Percentiles rank a stretch among this genome's conserved stretches.
phyloP scores from a whole-genome alignment of 169 alveolate species.

The Eimeria acervulina region DNA sequence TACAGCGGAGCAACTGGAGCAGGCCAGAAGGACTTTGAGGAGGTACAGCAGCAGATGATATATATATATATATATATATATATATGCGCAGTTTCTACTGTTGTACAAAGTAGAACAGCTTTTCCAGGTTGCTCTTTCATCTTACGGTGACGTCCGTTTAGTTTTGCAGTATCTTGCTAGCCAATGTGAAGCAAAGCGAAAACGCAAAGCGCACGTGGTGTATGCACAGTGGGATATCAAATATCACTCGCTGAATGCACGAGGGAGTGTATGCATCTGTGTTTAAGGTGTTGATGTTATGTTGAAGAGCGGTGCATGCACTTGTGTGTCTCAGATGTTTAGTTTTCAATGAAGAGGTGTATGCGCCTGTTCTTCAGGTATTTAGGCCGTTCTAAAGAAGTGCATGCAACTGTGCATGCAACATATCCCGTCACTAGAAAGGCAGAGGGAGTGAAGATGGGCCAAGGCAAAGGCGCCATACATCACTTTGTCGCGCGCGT shows the following conservation, averaged over 20 bases:
- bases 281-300: conserved; percentile 26
- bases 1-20: conserved; percentile 83
- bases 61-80: not conserved
- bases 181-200: too few relatives aligned
- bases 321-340: conserved; percentile 21
- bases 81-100: too few relatives aligned
- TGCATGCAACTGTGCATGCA: conserved; percentile 75
- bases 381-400: conserved; percentile 75
- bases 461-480: conserved; percentile 83
- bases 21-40: conserved; percentile 76
- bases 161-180: too few relatives aligned
- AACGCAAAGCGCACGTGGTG: too few relatives aligned
- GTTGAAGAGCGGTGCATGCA: conserved; percentile 53
- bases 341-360: not conserved
- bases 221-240: too few relatives aligned
- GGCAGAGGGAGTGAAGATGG: conserved; percentile 83
- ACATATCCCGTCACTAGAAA: conserved; percentile 82
- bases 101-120: too few relatives aligned
- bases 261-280: not conserved
- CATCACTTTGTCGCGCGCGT: conserved; percentile 82
- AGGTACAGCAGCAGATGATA: not conserved
- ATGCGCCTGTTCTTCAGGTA: not conserved
- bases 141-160: too few relatives aligned
- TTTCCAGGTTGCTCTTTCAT: too few relatives aligned
- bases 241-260: too few relatives aligned